These are phyloP conservation scores for Brachypodium distachyon DNA, from an alignment of 202 grass and related monocot genomes.

Conservation along the genomic window DNA sequence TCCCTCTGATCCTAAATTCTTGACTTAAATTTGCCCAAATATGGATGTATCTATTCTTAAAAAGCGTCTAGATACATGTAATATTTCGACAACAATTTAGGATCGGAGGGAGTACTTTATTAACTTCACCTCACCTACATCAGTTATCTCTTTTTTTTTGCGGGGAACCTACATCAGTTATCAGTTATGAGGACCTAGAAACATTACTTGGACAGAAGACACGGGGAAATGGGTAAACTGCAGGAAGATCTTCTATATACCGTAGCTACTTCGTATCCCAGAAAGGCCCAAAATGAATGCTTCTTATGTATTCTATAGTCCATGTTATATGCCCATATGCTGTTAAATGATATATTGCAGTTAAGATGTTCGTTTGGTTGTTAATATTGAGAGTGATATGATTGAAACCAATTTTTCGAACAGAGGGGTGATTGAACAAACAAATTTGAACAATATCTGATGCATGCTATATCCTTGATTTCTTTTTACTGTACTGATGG, in stretches of 20 bases:
- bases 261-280: background rate
- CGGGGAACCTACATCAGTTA: background rate
- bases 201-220: background rate
- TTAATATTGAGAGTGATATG: background rate
- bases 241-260: background rate
- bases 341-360: background rate
- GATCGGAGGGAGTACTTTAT: no score
- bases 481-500: background rate
- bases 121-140: background rate
- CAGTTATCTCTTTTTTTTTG: no score
- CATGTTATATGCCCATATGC: background rate
- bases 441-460: no score
- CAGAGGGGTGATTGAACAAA: no score
- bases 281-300: background rate
- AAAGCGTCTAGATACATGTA: no score
- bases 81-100: no score
- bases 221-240: background rate
- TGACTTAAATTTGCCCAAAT: no score
- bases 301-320: no score
- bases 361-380: background rate
- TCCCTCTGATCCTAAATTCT: no score
- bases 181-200: background rate
- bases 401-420: background rate
- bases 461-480: background rate
- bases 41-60: no score